Evolutionary conservation across 306 rosid genomes (phyloP), one percentile per base, ranked within the genome.

Genomic region (Malus orientalis): DNA sequence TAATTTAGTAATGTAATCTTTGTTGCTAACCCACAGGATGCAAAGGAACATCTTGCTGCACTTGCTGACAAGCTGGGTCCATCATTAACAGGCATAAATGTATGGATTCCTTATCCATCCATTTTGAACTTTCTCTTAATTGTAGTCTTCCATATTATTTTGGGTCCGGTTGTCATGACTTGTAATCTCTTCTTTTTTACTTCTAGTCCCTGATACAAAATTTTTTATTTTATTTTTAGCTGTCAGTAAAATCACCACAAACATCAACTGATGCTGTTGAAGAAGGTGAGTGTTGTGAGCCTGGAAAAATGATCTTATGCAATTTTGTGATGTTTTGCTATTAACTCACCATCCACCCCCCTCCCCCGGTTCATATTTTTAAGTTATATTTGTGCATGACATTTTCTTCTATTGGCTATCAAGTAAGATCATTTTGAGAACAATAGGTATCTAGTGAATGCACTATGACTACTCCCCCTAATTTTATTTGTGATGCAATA

Each of bases 21-120:
- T 71, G 79, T 81, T 77, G 79, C 86, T 69, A 81, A 75, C 77
- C 45, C 80, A 53, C 67, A 94, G 98, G 98, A 94, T 79, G 98
- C 97, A 62, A 94, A 92, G 89, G 98, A 92, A 83, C 97, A 94
- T 84, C 93, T 94, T 76, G 85, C 88, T 83, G 98, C 98, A 53
- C 79, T 94, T 75, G 98, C 97, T 71, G 98, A 92, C 83, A 94
- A 92, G 95, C 83, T 94, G 88, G 97, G 95, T 79, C 80, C 91
- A 55, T 92, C 98, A 38, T 83, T 94, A 67, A 90, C 97, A 23
- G 98, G 89, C 84, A 90, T 94, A 82, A 89, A 90, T 86, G 98
- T 94, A 90, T 85, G 96, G 30, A 76, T 49, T 67, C 82, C 62
- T 64, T 60, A 47, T 20, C 79, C 54, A n/a, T 61, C 15, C 51